Evolutionary conservation across 2,329 filamentous ascomycete genomes (phyloP), one percentile per base, ranked within the genome.

Genomic region (Verticillium nonalfalfae): DNA sequence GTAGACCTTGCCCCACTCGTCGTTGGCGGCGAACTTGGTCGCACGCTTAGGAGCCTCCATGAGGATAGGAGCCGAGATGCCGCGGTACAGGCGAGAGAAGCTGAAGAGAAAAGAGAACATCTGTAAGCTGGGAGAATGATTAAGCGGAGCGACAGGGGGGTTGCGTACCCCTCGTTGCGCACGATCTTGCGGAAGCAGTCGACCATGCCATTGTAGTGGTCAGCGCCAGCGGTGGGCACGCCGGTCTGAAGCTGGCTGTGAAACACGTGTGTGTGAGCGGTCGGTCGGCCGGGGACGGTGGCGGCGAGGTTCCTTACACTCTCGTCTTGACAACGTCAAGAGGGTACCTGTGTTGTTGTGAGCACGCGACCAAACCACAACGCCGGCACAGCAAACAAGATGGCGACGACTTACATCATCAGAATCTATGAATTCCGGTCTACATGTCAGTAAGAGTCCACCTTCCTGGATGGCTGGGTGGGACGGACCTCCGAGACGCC

Each of bases 161-260:
- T 56, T 55, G 68, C 82, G 67, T 85, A 96, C 92, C 95, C 95
- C 81, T 99, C 95, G 75, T 96, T 89, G 78, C 86, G 90, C 76
- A 99, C 86, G 72, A 99, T 99, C 86, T 99, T 99, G 73, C 86
- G 84, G 83, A 99, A 96, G 83, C 94, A 98, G 78, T 99, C 95
- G 63, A 97, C 73, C 93, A 98, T 99, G 83, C 95, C 92, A 80
- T 86, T 97, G 85, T 99, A 98, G 69, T 85, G 81, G 71, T 98
- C 95, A 67, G 88, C 88, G 63, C 92, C 91, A 31, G 82, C 79
- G 26, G 82, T 79, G 54, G 82, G 85, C 67, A 81, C 84, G 71
- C 89, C 89, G 60, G 90, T 90, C 80, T 97, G 93, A 61, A 97
- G 83, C 78, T 97, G 93, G 75, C 91, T 97, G 71, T 64, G 64